These are phyloP conservation scores for Teunomyces gatunensis DNA, from an alignment of 805 yeast species.

Conservation along the genomic window DNA sequence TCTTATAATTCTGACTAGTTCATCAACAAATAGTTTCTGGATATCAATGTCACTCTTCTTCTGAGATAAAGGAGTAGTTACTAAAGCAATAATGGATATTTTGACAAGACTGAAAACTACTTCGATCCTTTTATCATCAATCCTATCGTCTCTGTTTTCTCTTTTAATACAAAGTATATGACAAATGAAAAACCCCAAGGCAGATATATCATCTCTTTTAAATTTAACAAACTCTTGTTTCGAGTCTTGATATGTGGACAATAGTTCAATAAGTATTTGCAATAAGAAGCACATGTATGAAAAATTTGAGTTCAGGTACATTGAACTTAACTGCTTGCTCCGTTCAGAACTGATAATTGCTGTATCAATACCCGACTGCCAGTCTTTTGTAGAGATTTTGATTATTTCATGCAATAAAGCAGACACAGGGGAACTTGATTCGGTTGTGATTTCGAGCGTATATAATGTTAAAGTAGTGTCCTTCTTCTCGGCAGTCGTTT, in stretches of 20 bases:
- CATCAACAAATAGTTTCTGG: constrained; percentile 32
- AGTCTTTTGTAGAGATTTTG: constrained; percentile 6
- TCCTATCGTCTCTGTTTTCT: neutral
- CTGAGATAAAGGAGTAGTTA: neutral
- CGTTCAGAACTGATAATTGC: neutral
- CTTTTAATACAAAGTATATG: neutral
- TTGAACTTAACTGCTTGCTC: constrained; percentile 1
- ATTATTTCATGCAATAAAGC: constrained; percentile 16
- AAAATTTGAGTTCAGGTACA: constrained; percentile 35
- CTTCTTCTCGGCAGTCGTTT: no score
- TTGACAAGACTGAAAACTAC: neutral
- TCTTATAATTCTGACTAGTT: no score
- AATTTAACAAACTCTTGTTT: constrained; percentile 81
- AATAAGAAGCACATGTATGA: constrained; percentile 67
- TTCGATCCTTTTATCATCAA: no score
- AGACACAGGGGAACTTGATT: constrained; percentile 5
- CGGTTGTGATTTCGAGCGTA: neutral
- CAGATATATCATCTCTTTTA: constrained; percentile 40
- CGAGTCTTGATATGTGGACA: constrained; percentile 74
- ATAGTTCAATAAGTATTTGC: constrained; percentile 63
- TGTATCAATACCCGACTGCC: constrained; percentile 10
- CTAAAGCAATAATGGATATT: neutral
- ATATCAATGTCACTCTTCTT: constrained; percentile 21
- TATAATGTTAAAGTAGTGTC: no score
- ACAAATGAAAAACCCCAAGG: neutral